phyloP scores from a whole-genome alignment of 352 stramenopile genomes.

The Phytophthora brassicae region DNA sequence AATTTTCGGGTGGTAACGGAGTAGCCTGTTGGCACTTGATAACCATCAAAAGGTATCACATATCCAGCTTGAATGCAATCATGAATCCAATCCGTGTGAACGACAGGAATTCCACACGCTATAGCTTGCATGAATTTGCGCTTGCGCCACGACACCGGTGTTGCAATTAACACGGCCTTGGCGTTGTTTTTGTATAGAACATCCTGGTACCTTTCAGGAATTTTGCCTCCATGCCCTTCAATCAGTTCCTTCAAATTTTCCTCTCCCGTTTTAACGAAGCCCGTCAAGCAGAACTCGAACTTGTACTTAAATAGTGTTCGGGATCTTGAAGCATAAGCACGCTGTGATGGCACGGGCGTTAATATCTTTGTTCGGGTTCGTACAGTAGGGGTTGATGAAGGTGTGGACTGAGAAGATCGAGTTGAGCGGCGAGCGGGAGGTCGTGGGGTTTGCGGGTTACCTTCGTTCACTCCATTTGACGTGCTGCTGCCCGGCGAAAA shows the following conservation, averaged over 20 bases:
- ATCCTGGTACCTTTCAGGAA: constrained; percentile 51
- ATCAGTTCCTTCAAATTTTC: constrained; percentile 57
- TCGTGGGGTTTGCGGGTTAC: constrained; percentile 20
- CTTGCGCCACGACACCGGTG: constrained; percentile 71
- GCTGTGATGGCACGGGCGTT: constrained; percentile 51
- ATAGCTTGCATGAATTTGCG: constrained; percentile 83
- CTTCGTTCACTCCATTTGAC: constrained; percentile 4
- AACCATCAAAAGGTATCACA: constrained; percentile 69
- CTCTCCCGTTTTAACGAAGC: constrained; percentile 58
- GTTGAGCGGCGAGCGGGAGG: constrained; percentile 16
- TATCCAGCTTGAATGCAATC: constrained; percentile 51
- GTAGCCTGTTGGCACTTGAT: constrained; percentile 68
- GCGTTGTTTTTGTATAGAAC: constrained; percentile 45
- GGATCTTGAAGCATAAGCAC: constrained; percentile 49
- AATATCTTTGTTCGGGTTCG: constrained; percentile 50
- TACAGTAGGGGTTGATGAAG: constrained; percentile 45
- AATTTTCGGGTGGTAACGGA: constrained; percentile 66
- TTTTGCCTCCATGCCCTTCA: constrained; percentile 64
- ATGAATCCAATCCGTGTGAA: constrained; percentile 83
- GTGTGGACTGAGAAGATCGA: constrained; percentile 33
- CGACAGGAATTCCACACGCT: constrained; percentile 76
- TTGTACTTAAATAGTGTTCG: constrained; percentile 74
- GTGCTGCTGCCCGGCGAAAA: constrained; percentile 14
- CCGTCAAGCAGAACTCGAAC: constrained; percentile 77
- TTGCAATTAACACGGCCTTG: constrained; percentile 76